Base-by-base conservation (phyloP, 2,329 filamentous ascomycete genomes). In the Canariomyces notabilis region DNA sequence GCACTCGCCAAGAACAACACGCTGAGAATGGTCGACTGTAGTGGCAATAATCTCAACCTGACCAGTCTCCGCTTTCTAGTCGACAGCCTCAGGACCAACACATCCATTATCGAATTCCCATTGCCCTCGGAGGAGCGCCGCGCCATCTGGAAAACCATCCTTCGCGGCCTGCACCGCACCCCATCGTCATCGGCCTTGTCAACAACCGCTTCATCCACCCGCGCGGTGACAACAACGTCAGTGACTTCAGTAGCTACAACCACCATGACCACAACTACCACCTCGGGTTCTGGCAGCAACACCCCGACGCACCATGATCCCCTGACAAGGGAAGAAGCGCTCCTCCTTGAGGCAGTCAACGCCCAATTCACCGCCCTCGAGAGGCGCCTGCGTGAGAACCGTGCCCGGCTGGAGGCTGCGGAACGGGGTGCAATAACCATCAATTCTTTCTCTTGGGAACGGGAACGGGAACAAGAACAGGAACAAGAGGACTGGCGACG, bases 21-120 rank as follows among this genome's bases (percentile, higher is more conserved):
- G 0, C 66, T 80, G 3, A 66, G 67, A 21, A 75, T 75, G 44
- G 61, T 80, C 14, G 77, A 80, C 57, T 76, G 74, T 53, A 71
- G 74, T 33, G 70, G 72, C 52, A 80, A 79, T 50, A 71, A 71
- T 43, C 74, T 79, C 54, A 77, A 75, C 51, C 62, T 76, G 29
- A 74, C 74, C 18, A 73, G 72, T 51, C 65, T 75, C 43, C 65
- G 68, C 23, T 73, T 73, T 57, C 58, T 77, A 20, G 66, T 72
- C 16, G 67, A 67, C 50, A 68, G 68, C 41, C 59, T 76, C 21
- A 64, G 66, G 44, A 57, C 63, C 23, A 75, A 73, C 55, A 58
- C 52, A 6, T 67, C 64, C 9, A 67, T 76, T n/a, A 59, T 69
- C 31, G 64, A 69, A 33, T 74, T 73, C 39, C 69, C 71, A 0